A percentile compares a stretch with the other conserved stretches of the same genome.
Conservation (phyloP, 129 eudicot genomes). For the Tagetes erecta region DNA sequence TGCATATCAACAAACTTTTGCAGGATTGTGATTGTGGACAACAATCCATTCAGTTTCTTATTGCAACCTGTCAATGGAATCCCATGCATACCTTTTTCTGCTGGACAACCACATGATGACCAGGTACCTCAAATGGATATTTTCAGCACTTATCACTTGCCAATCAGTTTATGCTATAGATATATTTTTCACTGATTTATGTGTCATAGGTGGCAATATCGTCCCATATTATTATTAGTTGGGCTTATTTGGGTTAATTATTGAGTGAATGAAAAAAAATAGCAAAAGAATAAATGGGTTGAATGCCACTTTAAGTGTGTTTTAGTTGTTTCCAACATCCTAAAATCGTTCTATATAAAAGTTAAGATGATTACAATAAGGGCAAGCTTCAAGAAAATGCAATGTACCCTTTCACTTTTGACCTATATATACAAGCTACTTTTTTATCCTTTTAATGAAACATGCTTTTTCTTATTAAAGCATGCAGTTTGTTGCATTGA, state of each 20-base stretch:
- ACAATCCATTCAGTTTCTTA: conserved; percentile 96
- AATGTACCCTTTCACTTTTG: conserved; percentile 4
- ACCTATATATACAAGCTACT: background rate
- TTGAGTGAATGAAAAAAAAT: background rate
- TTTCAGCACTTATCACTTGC: background rate
- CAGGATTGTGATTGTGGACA: conserved; percentile 85
- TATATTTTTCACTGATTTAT: conserved; percentile 1
- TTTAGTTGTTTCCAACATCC: conserved; percentile 1
- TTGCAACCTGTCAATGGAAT: conserved; percentile 94
- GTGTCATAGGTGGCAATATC: background rate
- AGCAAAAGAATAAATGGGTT: background rate
- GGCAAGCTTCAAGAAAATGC: background rate
- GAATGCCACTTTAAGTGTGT: background rate
- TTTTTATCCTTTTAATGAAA: background rate
- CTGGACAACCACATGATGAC: conserved; percentile 92
- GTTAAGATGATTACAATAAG: background rate
- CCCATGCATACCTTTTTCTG: conserved; percentile 97
- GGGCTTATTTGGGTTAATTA: background rate
- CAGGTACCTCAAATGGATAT: conserved; percentile 49
- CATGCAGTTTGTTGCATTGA: conserved; percentile 2
- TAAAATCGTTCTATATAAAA: background rate
- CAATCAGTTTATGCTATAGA: background rate
- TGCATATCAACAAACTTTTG: conserved; percentile 74
- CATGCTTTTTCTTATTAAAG: background rate
- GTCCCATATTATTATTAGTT: background rate